Conservation (phyloP, 2,329 filamentous ascomycete species). For the Paracamarosporium sp. region DNA sequence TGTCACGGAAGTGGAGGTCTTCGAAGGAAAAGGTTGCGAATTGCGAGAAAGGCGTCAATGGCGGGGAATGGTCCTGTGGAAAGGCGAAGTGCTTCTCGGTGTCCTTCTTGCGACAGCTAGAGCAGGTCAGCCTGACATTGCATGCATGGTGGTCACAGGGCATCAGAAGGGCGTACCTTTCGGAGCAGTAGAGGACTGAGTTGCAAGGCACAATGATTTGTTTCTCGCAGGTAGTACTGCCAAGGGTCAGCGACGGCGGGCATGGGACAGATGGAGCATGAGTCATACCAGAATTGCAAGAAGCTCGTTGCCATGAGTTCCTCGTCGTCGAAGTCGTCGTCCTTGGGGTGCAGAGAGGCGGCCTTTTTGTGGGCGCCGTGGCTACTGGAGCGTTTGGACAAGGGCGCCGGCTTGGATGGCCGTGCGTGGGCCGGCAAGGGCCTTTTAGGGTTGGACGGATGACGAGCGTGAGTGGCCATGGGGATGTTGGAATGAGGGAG, state of each 20-base stretch:
- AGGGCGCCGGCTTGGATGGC: slow-evolving; percentile 38
- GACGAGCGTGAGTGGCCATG: slow-evolving; percentile 44
- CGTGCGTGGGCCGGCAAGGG: slow-evolving; percentile 42
- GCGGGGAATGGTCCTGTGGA: slow-evolving; percentile 42
- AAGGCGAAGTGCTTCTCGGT: slow-evolving; percentile 44
- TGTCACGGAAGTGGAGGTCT: slow-evolving; percentile 50
- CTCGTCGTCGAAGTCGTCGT: slow-evolving; percentile 51
- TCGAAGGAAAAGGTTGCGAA: slow-evolving; percentile 47
- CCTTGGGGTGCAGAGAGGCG: slow-evolving; percentile 23
- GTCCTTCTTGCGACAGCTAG: slow-evolving; percentile 56
- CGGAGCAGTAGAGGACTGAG: slow-evolving; percentile 68
- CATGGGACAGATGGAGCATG: not conserved
- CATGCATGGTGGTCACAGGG: slow-evolving; percentile 3
- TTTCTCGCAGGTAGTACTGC: slow-evolving; percentile 69
- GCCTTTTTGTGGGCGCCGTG: slow-evolving; percentile 39
- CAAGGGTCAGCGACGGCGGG: not conserved
- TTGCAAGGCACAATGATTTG: slow-evolving; percentile 69
- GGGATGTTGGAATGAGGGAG: slow-evolving; percentile 40
- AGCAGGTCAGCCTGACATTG: slow-evolving; percentile 18
- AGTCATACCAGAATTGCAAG: slow-evolving; percentile 58
- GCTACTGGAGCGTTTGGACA: slow-evolving; percentile 42
- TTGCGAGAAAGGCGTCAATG: slow-evolving; percentile 41
- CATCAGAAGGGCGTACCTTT: slow-evolving; percentile 57
- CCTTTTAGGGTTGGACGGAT: slow-evolving; percentile 45
- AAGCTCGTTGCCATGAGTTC: slow-evolving; percentile 60